Evolutionary conservation across 441 rosid genomes (phyloP), one percentile per base, ranked within the genome.

Genomic region (Populus hybrid): DNA sequence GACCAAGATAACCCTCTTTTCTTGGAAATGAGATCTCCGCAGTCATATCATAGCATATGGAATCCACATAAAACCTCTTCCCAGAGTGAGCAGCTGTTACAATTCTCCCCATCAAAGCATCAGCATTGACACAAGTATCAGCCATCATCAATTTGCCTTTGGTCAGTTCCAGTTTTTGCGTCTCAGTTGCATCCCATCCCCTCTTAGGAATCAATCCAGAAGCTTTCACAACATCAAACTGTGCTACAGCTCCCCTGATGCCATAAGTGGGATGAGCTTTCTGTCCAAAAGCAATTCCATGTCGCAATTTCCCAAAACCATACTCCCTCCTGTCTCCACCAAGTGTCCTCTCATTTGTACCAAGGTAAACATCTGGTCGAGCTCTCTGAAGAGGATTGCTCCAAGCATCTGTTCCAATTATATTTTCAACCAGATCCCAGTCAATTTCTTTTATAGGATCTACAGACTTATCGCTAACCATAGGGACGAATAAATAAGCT

Each of bases 241-340:
- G 93, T 77, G 99, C 99, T 73, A 94, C 91, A 68, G 99, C 99
- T 87, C 99, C 99, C 90, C 99, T 89, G 70, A 97, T 91, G 65
- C 99, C 99, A 88, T 97, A 97, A 18, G 99, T 94, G 67, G 99
- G 99, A 86, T 97, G 99, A 77, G 93, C 85, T 84, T 92, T 94
- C 86, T 90, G 93, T 42, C 96, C 98, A 84, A 86, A 88, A 77
- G 89, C 98, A 90, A 90, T 87, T 81, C 95, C 94, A 81, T 94
- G 87, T 72, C 99, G 98, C 85, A 97, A 88, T 87, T 97, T 94
- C 78, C 97, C 98, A 85, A 93, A 97, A 71, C 99, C 99, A 77
- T 97, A 97, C 87, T 97, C 99, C 83, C 99, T 93, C 87, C 97
- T 90, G 72, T 97, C 99, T 40, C 99, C 99, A 80, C 99, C 99